These are phyloP conservation scores for Calycina herbarum DNA, from an alignment of 2,329 filamentous ascomycete species.

Conservation along the genomic window DNA sequence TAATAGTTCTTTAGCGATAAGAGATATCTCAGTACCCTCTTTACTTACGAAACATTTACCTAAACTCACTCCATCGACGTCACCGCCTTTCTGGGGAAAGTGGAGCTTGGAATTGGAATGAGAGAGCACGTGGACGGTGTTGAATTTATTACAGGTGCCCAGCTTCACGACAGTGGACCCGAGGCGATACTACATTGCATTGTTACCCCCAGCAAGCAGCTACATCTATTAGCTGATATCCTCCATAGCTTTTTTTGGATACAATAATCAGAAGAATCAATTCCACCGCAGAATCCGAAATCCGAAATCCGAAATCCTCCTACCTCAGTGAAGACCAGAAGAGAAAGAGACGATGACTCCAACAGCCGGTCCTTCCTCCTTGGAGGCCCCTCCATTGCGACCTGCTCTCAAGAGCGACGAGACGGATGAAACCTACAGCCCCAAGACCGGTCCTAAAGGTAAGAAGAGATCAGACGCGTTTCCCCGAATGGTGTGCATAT, in stretches of 20 bases:
- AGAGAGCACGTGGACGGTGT: neutral
- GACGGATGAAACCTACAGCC: conserved; percentile 26
- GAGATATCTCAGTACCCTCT: neutral
- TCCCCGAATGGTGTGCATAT: neutral
- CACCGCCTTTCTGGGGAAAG: conserved; percentile 1
- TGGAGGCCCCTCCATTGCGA: conserved; percentile 23
- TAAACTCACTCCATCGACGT: neutral
- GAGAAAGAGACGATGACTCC: conserved; percentile 7
- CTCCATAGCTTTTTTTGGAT: neutral
- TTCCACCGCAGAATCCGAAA: neutral
- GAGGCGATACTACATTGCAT: neutral
- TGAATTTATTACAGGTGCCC: neutral
- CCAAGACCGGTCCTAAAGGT: conserved; percentile 35
- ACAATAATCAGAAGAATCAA: neutral
- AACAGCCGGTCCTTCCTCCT: neutral
- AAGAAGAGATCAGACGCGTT: neutral
- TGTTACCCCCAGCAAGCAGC: neutral
- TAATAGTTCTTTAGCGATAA: neutral
- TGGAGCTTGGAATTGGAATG: neutral
- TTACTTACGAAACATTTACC: neutral
- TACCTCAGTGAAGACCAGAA: neutral
- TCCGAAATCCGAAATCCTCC: neutral
- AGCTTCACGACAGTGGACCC: conserved; percentile 1
- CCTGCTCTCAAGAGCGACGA: conserved; percentile 30
- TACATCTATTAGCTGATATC: neutral